phyloP scores from a whole-genome alignment of 2,329 filamentous ascomycete genomes.

The Phialocephala sp. region DNA sequence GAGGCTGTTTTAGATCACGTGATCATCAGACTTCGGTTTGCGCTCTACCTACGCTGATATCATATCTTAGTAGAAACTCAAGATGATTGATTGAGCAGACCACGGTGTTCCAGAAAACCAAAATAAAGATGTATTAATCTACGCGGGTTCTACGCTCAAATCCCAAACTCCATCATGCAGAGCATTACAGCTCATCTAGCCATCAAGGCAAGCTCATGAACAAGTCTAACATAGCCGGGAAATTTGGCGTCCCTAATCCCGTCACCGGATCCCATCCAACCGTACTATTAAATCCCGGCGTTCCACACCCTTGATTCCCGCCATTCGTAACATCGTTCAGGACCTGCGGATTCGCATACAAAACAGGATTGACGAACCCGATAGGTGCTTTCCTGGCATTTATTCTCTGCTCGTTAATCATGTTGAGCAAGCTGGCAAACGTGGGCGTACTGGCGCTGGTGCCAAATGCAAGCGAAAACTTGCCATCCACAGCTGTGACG shows the following conservation, averaged over 20 bases:
- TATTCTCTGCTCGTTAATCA: conserved; percentile 49
- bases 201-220: conserved; percentile 38
- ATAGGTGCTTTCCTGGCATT: conserved; percentile 44
- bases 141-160: not conserved
- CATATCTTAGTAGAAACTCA: not conserved
- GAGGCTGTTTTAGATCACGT: too few relatives aligned
- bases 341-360: conserved; percentile 39
- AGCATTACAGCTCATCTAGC: not conserved
- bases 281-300: conserved; percentile 41
- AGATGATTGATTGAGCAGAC: not conserved
- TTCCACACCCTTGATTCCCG: conserved; percentile 43
- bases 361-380: conserved; percentile 47
- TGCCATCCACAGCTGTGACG: conserved; percentile 51
- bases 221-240: conserved; percentile 34
- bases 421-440: conserved; percentile 48
- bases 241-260: conserved; percentile 43
- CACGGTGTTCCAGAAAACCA: not conserved
- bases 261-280: conserved; percentile 45
- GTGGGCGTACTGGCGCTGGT: conserved; percentile 53
- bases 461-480: conserved; percentile 52
- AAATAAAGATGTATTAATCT: conserved; percentile 6
- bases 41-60: too few relatives aligned
- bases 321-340: conserved; percentile 44
- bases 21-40: too few relatives aligned
- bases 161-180: conserved; percentile 5